These are phyloP conservation scores for Sporothrix inflata DNA, from an alignment of 2,329 filamentous ascomycete species.

Conservation along the genomic window DNA sequence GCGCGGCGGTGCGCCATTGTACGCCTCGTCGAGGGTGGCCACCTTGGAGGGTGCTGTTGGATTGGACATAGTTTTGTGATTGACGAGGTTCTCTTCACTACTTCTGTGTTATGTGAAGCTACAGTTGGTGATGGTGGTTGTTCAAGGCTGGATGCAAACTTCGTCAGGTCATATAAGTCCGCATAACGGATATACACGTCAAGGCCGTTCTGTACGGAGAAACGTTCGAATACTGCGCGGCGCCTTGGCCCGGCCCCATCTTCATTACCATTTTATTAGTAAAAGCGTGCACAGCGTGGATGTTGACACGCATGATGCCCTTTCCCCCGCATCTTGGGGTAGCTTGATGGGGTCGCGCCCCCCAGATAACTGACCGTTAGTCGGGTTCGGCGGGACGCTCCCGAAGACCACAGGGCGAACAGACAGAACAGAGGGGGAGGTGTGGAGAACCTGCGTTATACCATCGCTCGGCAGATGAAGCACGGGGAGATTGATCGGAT, in stretches of 20 bases:
- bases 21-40: conserved; percentile 34
- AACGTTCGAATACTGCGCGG: neutral
- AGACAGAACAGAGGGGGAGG: neutral
- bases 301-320: neutral
- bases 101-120: too few species aligned
- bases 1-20: conserved; percentile 37
- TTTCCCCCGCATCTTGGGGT: conserved; percentile 17
- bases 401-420: neutral
- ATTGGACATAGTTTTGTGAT: too few species aligned
- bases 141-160: neutral
- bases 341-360: neutral
- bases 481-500: neutral
- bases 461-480: conserved; percentile 6
- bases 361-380: neutral
- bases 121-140: neutral
- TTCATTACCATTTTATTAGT: conserved; percentile 16
- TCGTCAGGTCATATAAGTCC: neutral
- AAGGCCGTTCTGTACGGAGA: neutral
- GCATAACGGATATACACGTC: neutral
- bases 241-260: conserved; percentile 1
- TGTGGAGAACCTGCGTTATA: neutral
- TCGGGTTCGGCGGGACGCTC: conserved; percentile 26
- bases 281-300: neutral
- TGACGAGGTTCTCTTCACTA: too few species aligned
- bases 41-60: neutral